Base-by-base conservation (phyloP, 495 filamentous ascomycete species). In the Hypoxylon fuscum region DNA sequence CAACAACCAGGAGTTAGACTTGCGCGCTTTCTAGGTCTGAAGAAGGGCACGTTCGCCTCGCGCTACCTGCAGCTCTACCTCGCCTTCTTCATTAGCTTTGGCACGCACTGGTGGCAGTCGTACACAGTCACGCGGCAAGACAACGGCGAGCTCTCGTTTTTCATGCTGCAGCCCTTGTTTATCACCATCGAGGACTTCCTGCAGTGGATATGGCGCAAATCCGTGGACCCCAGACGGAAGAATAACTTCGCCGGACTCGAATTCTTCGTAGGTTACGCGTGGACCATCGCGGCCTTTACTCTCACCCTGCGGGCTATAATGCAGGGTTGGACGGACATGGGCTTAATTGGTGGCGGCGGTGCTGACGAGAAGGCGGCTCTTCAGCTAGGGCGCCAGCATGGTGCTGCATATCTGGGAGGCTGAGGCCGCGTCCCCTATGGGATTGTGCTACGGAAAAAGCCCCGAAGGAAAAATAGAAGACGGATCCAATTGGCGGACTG, bases 61-160 rank as follows among this genome's bases (percentile, higher is more conserved):
- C 51, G 60, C n/a, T 70, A 68, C 42, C 11, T 60, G 22, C 64
- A 70, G 38, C 56, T 70, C 12, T 70, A 67, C 31, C n/a, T 62
- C 11, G 55, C 68, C 27, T 70, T 70, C 47, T 42, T 62, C 23
- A 17, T 59, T 18, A 60, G 63, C 22, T 52, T 56, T 20, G 3
- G 34, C 7, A 34, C 59, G 10, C 68, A 68, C 46, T 52, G 56
- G 52, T 67, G 53, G 31, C 34, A 59, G 18, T 27, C 64, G 2
- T 49, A 38, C 21, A 61, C 43, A 7, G 21, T 47, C 35, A 11
- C 25, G 21, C 42, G 49, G 15, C 44, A 52, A 7, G 62, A 66
- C 44, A 20, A 40, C 27, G 40, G 43, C 40, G 59, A 67, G 43
- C 2, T 62, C 12, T 31, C 59, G 1, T 70, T 57, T 27, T 70